Conservation (phyloP, 208 protist species). For the Lotmaria passim region DNA sequence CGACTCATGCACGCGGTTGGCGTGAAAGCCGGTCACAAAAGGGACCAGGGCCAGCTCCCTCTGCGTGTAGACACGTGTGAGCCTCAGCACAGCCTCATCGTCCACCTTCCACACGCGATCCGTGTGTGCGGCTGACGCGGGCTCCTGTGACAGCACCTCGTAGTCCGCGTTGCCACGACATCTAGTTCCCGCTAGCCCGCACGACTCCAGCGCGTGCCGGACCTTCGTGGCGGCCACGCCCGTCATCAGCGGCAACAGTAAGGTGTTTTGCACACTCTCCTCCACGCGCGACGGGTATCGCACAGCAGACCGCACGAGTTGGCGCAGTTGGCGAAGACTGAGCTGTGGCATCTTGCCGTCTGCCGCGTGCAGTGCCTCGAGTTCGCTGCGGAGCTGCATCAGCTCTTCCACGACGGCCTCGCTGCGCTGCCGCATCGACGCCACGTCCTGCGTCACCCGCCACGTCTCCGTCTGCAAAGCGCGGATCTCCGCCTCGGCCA, state of each 20-base stretch:
- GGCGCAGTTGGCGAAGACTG: constrained; percentile 73
- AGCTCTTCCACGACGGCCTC: constrained; percentile 42
- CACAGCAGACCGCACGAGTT: constrained; percentile 62
- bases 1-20: constrained; percentile 85
- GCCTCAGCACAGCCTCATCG: constrained; percentile 45
- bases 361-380: constrained; percentile 51
- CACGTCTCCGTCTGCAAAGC: constrained; percentile 19
- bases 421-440: constrained; percentile 15
- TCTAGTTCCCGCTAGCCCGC: constrained; percentile 34
- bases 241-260: constrained; percentile 81
- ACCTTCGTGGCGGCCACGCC: constrained; percentile 71
- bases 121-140: background rate
- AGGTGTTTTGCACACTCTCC: constrained; percentile 50
- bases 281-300: constrained; percentile 62
- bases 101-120: constrained; percentile 46
- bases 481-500: constrained; percentile 46
- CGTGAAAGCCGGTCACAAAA: constrained; percentile 86
- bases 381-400: constrained; percentile 51
- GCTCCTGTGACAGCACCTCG: constrained; percentile 9
- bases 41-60: constrained; percentile 87
- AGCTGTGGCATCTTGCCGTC: constrained; percentile 79
- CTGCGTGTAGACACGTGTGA: constrained; percentile 58
- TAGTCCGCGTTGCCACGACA: background rate
- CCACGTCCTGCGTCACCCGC: constrained; percentile 4
- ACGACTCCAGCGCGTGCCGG: constrained; percentile 54